Percentiles rank a stretch among this genome's conserved stretches.
Conservation (phyloP, 495 filamentous ascomycete species). For the Penicillium canescens region DNA sequence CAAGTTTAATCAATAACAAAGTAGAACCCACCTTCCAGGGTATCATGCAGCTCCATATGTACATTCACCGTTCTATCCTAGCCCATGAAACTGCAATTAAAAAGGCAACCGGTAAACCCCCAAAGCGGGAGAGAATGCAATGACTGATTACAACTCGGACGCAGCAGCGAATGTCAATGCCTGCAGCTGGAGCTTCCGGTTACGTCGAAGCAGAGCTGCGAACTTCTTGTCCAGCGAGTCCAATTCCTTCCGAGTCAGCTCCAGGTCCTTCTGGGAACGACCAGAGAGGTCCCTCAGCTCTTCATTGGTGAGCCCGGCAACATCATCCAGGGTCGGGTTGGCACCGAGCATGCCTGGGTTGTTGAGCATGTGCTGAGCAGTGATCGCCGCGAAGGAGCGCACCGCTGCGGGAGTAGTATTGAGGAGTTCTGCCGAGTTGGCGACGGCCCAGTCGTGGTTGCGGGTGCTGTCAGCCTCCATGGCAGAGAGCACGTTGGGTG, state of each 20-base stretch:
- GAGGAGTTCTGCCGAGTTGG: constrained; percentile 44
- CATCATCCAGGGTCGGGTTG: constrained; percentile 39
- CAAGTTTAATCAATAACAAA: neutral
- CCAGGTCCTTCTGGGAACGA: constrained; percentile 44
- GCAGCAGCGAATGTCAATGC: constrained; percentile 24
- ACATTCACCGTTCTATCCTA: neutral
- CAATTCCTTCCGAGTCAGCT: constrained; percentile 43
- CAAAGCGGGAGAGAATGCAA: neutral
- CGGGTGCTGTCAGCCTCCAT: constrained; percentile 47
- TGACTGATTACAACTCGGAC: neutral
- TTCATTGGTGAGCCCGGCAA: constrained; percentile 43
- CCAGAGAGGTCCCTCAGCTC: constrained; percentile 39
- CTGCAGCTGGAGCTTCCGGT: constrained; percentile 48
- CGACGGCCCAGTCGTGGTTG: constrained; percentile 45
- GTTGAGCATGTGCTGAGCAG: constrained; percentile 45
- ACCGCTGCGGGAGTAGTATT: constrained; percentile 45
- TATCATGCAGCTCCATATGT: constrained; percentile 5
- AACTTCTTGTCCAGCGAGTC: constrained; percentile 49
- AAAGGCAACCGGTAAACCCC: neutral
- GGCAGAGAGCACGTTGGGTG: constrained; percentile 44
- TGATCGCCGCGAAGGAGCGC: constrained; percentile 43
- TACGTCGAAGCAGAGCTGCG: constrained; percentile 47
- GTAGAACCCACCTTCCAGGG: neutral
- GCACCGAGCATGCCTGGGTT: constrained; percentile 32
- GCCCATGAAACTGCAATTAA: neutral